Evolutionary conservation across 106 monocot species (phyloP), one percentile per base, ranked within the genome.

Genomic region (Hemerocallis citrina): DNA sequence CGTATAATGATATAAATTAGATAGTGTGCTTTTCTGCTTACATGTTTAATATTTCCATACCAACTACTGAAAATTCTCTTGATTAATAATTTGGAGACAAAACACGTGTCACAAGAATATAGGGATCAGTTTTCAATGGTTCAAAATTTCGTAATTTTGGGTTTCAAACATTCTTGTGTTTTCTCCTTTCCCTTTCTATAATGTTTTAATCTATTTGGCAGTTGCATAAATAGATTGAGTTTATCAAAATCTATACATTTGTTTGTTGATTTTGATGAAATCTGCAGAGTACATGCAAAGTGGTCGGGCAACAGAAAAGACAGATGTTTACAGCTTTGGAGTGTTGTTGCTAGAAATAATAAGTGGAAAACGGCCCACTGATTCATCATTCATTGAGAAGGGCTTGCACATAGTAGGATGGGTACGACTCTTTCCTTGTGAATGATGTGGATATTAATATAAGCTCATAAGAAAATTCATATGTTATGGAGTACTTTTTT

Each of bases 251-350:
- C 1, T 54, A 30, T 54, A 28, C 7, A 31, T 31, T 32, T 32
- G 16, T 32, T 43, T 49, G 16, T 22, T 20, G 7, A 31, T 25
- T 52, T 16, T 67, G 14, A 56, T 57, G 32, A 36, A 58, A 41
- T 64, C 31, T 74, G 63, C 79, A 96, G 96, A 96, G 59, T 96
- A 96, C 58, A 96, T 96, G 96, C 90, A 91, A 64, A 91, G 87
- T 70, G 96, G 96, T 28, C 70, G 96, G 48, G 96, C 96, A 63
- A 96, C 91, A 28, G 96, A 91, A 61, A 96, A 91, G 60, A 84
- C 96, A 21, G 96, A 96, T 73, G 91, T 91, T 43, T 96, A 91
- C 74, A 96, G 96, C 47, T 96, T 96, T 73, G 96, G 96, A 67
- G 96, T 91, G 46, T 65, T 96, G 52, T 41, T 96, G 62, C 96